Percentiles rank a stretch among this genome's conserved stretches.
These are phyloP conservation scores for Pyrus betulifolia DNA, from an alignment of 306 rosid species.

Conservation along the genomic window DNA sequence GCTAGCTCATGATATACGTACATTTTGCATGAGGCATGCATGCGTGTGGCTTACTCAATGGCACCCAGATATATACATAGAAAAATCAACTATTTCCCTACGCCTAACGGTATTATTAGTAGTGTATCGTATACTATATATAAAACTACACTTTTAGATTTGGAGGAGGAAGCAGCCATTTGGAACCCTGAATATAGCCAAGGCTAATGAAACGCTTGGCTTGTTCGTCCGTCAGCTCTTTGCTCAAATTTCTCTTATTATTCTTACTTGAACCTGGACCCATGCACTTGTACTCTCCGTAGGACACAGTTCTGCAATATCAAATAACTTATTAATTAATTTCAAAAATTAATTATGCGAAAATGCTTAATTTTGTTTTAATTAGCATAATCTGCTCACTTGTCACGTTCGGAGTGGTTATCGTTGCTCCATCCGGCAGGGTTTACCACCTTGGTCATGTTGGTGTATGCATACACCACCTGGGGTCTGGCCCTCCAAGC, in stretches of 20 bases:
- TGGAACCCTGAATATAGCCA: conserved; percentile 30
- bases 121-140: neutral
- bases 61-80: neutral
- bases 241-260: conserved; percentile 6
- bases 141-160: conserved; percentile 4
- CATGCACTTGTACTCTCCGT: conserved; percentile 31
- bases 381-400: conserved; percentile 1
- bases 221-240: conserved; percentile 9
- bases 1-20: neutral
- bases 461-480: conserved; percentile 37
- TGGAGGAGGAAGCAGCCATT: conserved; percentile 60
- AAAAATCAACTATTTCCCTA: too few relatives aligned
- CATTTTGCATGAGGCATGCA: neutral
- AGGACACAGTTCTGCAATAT: conserved; percentile 23
- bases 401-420: neutral
- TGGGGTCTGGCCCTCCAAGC: conserved; percentile 39
- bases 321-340: neutral
- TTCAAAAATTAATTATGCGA: neutral
- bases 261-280: conserved; percentile 18
- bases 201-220: conserved; percentile 33
- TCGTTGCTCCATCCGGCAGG: conserved; percentile 38
- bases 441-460: conserved; percentile 13
- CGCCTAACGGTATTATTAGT: too few relatives aligned
- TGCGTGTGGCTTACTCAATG: neutral
- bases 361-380: neutral